Base-by-base conservation (phyloP, 148 eudicot genomes). In the Gaultheria prostrata region DNA sequence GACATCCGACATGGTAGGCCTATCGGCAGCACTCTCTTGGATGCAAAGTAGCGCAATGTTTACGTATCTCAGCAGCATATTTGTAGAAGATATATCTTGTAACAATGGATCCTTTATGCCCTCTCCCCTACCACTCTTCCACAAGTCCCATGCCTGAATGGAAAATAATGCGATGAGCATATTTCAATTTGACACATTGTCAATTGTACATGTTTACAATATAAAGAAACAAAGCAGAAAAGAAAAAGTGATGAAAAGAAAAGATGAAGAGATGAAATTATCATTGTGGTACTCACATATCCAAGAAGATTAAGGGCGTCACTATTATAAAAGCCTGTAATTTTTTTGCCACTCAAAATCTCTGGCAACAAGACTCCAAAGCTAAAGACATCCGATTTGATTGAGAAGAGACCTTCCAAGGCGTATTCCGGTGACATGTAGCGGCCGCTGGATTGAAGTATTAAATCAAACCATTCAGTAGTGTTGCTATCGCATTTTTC, bases 1-100 rank as follows among this genome's bases (percentile, higher is more conserved):
- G 1, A 61, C 28, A n/a, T 63, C n/a, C 12, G 74, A 80, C 82
- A 80, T 80, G 46, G 82, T 35, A 45, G 74, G 82, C 26, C 82
- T 35, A 63, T 63, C 74, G 24, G n/a, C 50, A 39, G 57, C 73
- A 21, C 49, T 63, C 63, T 46, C 74, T 63, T 80, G 74, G 26
- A 80, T 74, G 4, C 82, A 80, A 11, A 80, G 54, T 46, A 80
- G 74, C 10, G 56, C 82, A 2, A 80, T 63, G 3, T 80, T 80
- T 35, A 80, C 17, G 39, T 63, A 80, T 24, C 74, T 45, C 57
- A 63, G 24, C 74, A 80, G 9, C 46, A 28, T 24, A 80, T 13
- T 12, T 39, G 28, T 49, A 12, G 73, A 43, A 63, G 73, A 21
- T 10, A 30, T 15, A 12, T 43, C 75, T 71, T 59, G 67, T 59